These are phyloP conservation scores for Medicago ruthenica DNA, from an alignment of 306 rosid species.

Conservation along the genomic window DNA sequence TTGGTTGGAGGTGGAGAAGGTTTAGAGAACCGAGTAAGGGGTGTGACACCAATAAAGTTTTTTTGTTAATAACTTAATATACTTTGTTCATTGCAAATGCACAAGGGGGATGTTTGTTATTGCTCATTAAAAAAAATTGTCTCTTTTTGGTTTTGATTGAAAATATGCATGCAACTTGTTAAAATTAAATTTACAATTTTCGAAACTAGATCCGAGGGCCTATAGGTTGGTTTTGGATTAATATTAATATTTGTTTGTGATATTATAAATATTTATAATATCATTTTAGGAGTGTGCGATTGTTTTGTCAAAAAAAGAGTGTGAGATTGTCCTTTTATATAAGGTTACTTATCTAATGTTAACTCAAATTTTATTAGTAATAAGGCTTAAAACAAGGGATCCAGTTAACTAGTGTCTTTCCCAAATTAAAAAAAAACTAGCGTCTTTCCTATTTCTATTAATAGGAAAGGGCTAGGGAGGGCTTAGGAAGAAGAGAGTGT, in stretches of 20 bases:
- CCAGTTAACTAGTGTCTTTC: too few species aligned
- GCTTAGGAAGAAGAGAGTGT: too few species aligned
- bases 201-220: not conserved
- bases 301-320: not conserved
- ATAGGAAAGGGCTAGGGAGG: too few species aligned
- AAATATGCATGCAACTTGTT: slow-evolving; percentile 18
- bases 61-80: slow-evolving; percentile 6
- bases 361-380: too few species aligned
- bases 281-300: not conserved
- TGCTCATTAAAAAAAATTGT: not conserved
- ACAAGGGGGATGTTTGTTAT: slow-evolving; percentile 43
- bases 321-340: too few species aligned
- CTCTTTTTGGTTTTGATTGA: slow-evolving; percentile 3
- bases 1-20: slow-evolving; percentile 43
- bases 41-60: slow-evolving; percentile 36
- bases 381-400: too few species aligned
- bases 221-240: not conserved
- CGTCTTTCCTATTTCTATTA: too few species aligned
- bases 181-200: not conserved
- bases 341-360: too few species aligned
- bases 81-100: slow-evolving; percentile 36
- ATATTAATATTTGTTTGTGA: too few species aligned
- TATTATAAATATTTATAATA: not conserved
- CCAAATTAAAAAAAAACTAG: too few species aligned
- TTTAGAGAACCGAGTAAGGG: slow-evolving; percentile 33